Conservation (phyloP, 805 yeast genomes). For the Diddensiella caesifluorescens region DNA sequence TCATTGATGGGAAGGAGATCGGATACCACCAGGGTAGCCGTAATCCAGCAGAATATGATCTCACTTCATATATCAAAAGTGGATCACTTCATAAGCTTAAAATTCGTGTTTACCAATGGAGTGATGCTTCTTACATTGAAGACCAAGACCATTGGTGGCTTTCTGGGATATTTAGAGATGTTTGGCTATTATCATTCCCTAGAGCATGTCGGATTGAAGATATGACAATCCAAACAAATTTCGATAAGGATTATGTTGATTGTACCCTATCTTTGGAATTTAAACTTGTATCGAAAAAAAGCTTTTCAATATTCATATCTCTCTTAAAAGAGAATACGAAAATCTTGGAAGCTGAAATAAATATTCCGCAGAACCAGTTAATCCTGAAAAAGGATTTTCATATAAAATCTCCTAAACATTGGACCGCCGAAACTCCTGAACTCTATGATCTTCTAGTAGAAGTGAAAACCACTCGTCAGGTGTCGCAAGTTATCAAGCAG, state of each 20-base stretch:
- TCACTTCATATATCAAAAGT: slow-evolving; percentile 13
- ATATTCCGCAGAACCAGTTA: not conserved
- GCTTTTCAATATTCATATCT: not conserved
- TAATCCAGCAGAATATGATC: slow-evolving; percentile 31
- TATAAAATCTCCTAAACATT: not conserved
- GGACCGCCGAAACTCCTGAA: not conserved
- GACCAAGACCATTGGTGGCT: slow-evolving; percentile 38
- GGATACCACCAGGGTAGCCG: slow-evolving; percentile 32
- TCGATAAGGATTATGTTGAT: slow-evolving; percentile 4
- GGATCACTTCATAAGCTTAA: slow-evolving; percentile 13
- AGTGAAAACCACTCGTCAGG: slow-evolving; percentile 4
- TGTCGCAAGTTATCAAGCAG: slow-evolving; percentile 18
- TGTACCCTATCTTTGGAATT: not conserved
- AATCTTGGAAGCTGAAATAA: not conserved
- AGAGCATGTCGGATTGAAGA: not conserved
- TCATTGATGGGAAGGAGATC: slow-evolving; percentile 27
- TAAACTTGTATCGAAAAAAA: not conserved
- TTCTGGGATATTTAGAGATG: slow-evolving; percentile 32
- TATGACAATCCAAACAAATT: slow-evolving; percentile 10
- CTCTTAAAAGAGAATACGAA: not conserved
- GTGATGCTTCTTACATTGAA: slow-evolving; percentile 31
- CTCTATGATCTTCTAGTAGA: not conserved
- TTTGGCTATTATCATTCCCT: slow-evolving; percentile 10
- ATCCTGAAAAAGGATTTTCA: not conserved
- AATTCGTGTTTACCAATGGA: slow-evolving; percentile 31